Evolutionary conservation across 306 rosid species (phyloP), one percentile per base, ranked within the genome.

Genomic region (Vicia faba): DNA sequence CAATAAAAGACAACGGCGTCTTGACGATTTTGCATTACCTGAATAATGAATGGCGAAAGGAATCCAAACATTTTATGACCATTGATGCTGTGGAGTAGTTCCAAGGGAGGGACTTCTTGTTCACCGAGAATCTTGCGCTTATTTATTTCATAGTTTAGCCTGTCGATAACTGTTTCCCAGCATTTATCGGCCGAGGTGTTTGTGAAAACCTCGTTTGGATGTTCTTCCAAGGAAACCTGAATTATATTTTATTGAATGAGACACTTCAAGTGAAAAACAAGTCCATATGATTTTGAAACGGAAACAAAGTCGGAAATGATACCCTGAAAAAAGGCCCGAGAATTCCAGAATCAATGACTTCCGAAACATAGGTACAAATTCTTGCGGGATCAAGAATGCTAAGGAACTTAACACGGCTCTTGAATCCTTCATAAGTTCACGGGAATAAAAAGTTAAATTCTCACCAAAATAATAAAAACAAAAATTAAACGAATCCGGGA

Each of bases 281-380:
- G 45, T 14, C 31, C 10, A 20, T 40, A 26, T 51, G 51, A 71
- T 69, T 68, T 40, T 13, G 72, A 61, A 74, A 45, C 51, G 25
- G 31, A 69, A 56, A 71, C 57, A 64, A 50, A 50, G 28, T 74
- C 64, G 39, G 56, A 41, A 78, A 69, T 33, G 29, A 61, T 57
- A 95, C 99, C 96, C 81, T 84, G 78, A 90, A 95, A 67, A 90
- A 69, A 38, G 99, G 97, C 60, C 99, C 95, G 66, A 90, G 81
- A 48, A 88, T 69, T 61, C 96, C 96, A 40, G 81, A 91, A 79
- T 88, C 90, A 15, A 73, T 64, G 64, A 95, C 95, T 86, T 95
- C 96, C 54, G 92, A 90, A 64, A 83, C 64, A 75, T 90, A 95
- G 78, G 72, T 71, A 71, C 85, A 85, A 33, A 70, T 61, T 40